Evolutionary conservation across 2,329 filamentous ascomycete genomes (phyloP), one percentile per base, ranked within the genome.

Genomic region (Venturia effusa): DNA sequence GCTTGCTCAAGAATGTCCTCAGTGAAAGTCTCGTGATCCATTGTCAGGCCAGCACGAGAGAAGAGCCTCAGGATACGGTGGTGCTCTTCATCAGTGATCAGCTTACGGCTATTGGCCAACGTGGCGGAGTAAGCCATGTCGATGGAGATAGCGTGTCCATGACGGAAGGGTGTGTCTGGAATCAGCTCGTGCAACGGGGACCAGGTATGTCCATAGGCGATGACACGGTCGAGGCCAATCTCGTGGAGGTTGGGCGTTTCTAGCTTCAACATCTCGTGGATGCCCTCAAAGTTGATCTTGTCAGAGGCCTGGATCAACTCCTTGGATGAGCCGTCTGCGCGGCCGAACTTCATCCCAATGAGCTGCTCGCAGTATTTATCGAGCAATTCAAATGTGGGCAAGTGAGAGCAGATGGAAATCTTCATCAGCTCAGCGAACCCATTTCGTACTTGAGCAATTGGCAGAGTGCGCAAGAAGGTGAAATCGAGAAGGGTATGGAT

Each of bases 111-210:
- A 70, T 86, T 82, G 22, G 87, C 85, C 4, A 90, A 78, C 0
- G 87, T 89, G 0, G 87, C 86, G 0, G 86, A 88, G 75, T 87
- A 90, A 0, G 87, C 87, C 87, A 90, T 90, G 71, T 89, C 87
- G 66, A 89, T 88, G 2, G 84, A 87, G 68, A 90, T 89, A 67
- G 87, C 87, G 70, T 90, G 87, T 3, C 87, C 87, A 71, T 90
- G 88, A 51, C 87, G 84, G 54, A 89, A 81, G 0, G 87, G 87
- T 0, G 85, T 84, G 61, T 86, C 81, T 0, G 87, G 87, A 0
- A 87, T 80, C 11, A 90, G 81, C 74, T 90, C 87, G 70, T 89
- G 86, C 6, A 89, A 79, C 24, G 87, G 87, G 4, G 86, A 89
- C 87, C 87, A 89, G 7, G 87, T 89, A 71, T 90, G 87, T 0